phyloP scores from a whole-genome alignment of 169 alveolate species.

The Miamiensis avidus region DNA sequence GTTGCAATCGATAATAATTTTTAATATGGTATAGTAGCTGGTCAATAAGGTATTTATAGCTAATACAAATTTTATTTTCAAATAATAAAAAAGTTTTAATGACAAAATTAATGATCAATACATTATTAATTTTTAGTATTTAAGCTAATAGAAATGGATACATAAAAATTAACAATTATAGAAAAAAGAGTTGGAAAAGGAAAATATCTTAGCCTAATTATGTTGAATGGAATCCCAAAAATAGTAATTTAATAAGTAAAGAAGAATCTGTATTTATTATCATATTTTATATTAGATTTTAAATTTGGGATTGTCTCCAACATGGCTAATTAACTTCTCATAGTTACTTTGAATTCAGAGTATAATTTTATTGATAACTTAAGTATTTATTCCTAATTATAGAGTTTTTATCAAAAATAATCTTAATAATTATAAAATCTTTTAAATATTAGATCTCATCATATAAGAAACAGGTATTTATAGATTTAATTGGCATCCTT shows the following conservation, averaged over 20 bases:
- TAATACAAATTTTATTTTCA: no score
- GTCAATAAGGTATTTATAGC: no score
- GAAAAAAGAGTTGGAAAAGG: not conserved
- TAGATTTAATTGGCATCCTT: not conserved
- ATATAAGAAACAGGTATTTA: not conserved
- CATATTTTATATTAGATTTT: not conserved
- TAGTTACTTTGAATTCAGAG: not conserved
- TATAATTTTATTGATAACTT: not conserved
- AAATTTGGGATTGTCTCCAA: not conserved
- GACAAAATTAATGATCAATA: no score
- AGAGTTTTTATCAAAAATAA: no score
- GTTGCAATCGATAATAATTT: no score
- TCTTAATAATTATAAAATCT: no score
- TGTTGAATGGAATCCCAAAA: not conserved
- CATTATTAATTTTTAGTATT: not conserved
- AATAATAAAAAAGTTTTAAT: no score
- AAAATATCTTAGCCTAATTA: not conserved
- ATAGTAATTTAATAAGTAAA: not conserved
- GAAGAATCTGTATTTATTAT: not conserved
- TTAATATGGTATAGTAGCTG: no score
- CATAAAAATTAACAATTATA: not conserved
- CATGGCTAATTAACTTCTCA: not conserved
- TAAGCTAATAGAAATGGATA: not conserved
- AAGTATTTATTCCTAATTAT: not conserved
- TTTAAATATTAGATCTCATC: no score